Percentiles rank a stretch among this genome's conserved stretches.
phyloP scores from a whole-genome alignment of 208 protist species.

The Plasmodiophora brassicae region DNA sequence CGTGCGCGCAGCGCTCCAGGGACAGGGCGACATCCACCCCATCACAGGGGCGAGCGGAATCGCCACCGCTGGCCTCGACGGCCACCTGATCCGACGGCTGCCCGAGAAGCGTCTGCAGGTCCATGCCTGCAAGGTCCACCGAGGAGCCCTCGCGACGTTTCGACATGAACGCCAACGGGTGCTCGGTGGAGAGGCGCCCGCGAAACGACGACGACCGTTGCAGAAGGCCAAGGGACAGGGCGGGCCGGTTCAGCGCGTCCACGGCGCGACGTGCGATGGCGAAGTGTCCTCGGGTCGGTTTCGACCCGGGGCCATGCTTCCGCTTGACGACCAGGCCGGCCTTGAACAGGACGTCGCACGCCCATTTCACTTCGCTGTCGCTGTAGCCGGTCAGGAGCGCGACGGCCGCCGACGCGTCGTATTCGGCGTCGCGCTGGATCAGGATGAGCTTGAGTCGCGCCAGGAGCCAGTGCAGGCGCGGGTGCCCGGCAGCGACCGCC shows the following conservation, averaged over 20 bases:
- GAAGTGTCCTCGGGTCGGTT: neutral
- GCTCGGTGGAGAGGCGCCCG: neutral
- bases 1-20: too few species aligned
- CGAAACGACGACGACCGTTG: neutral
- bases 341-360: neutral
- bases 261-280: neutral
- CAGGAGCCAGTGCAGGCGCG: neutral
- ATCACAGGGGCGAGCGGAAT: too few species aligned
- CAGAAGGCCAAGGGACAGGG: neutral
- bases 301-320: neutral
- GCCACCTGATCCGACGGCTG: too few species aligned
- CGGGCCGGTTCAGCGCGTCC: neutral
- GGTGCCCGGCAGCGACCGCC: neutral
- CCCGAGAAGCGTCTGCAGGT: neutral
- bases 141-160: neutral
- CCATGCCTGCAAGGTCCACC: neutral
- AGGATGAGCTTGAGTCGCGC: neutral
- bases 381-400: neutral
- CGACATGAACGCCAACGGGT: neutral
- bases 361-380: constrained; percentile 3
- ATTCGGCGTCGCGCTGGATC: neutral
- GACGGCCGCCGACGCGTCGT: neutral
- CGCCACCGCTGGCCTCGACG: too few species aligned
- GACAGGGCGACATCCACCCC: too few species aligned
- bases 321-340: neutral